Evolutionary conservation across 805 yeast genomes (phyloP).

Genomic region (Lipomyces orientalis): DNA sequence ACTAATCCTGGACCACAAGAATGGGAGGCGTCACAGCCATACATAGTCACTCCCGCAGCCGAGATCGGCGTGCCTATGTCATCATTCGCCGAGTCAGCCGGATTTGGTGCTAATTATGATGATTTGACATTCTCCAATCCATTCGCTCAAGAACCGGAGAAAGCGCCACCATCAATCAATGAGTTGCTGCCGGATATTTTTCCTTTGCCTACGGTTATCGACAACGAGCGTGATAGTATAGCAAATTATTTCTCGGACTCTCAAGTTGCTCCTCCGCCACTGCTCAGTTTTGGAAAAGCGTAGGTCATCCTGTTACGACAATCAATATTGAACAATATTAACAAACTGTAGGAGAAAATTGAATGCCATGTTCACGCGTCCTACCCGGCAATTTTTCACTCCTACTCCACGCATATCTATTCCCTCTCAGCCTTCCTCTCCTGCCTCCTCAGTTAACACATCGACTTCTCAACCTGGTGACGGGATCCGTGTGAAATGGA

Average conservation of each 20-base stretch:
- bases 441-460: constrained; percentile 21
- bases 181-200: constrained; percentile 10
- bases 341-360: constrained; percentile 31
- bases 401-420: constrained; percentile 1
- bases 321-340: not conserved
- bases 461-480: constrained; percentile 16
- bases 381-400: constrained; percentile 40
- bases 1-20: not conserved
- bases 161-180: constrained; percentile 12
- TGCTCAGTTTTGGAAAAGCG: constrained; percentile 22
- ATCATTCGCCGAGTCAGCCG: not conserved
- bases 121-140: constrained; percentile 16
- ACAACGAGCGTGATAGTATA: constrained; percentile 16
- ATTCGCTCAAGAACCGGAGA: constrained; percentile 11
- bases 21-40: not conserved
- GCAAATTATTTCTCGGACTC: constrained; percentile 22
- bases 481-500: constrained; percentile 29
- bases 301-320: not conserved
- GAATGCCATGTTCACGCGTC: constrained; percentile 36
- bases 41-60: not conserved
- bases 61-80: not conserved
- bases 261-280: constrained; percentile 11
- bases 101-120: not conserved
- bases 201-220: constrained; percentile 16
- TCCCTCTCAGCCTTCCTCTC: constrained; percentile 19